Evolutionary conservation across 1,139 yeast genomes (phyloP).

Genomic region (Yamadazyma diddensiae): DNA sequence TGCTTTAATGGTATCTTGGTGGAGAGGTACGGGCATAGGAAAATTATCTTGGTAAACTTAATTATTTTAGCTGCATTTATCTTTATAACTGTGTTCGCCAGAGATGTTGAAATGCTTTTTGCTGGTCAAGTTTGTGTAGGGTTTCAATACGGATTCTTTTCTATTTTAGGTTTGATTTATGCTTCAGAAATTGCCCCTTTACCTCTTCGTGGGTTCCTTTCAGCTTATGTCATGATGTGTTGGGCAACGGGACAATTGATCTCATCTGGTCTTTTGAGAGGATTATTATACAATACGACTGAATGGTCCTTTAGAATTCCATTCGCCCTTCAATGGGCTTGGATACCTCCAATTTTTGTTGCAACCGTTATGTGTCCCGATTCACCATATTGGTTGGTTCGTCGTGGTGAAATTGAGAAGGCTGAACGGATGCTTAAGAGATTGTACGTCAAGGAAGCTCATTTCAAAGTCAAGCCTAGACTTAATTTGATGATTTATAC

Average conservation of each 20-base stretch:
- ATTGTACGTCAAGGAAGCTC: constrained; percentile 6
- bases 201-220: constrained; percentile 38
- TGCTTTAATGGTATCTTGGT: constrained; percentile 34
- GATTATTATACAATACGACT: constrained; percentile 18
- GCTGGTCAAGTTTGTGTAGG: constrained; percentile 46
- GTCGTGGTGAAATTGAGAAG: constrained; percentile 8
- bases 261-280: constrained; percentile 38
- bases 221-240: constrained; percentile 41
- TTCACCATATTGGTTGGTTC: constrained; percentile 15
- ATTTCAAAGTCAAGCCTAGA: constrained; percentile 8
- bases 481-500: constrained; percentile 11
- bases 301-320: constrained; percentile 41
- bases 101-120: constrained; percentile 28
- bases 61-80: constrained; percentile 27
- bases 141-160: constrained; percentile 45
- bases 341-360: constrained; percentile 27
- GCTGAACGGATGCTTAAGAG: constrained; percentile 10
- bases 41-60: constrained; percentile 30
- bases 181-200: constrained; percentile 48
- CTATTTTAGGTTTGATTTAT: constrained; percentile 41
- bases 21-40: constrained; percentile 39
- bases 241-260: constrained; percentile 46
- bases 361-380: constrained; percentile 27
- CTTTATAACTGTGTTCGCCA: constrained; percentile 44
- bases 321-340: constrained; percentile 38